Base-by-base conservation (phyloP, 768 basidiomycete species). In the Suillus americanus region DNA sequence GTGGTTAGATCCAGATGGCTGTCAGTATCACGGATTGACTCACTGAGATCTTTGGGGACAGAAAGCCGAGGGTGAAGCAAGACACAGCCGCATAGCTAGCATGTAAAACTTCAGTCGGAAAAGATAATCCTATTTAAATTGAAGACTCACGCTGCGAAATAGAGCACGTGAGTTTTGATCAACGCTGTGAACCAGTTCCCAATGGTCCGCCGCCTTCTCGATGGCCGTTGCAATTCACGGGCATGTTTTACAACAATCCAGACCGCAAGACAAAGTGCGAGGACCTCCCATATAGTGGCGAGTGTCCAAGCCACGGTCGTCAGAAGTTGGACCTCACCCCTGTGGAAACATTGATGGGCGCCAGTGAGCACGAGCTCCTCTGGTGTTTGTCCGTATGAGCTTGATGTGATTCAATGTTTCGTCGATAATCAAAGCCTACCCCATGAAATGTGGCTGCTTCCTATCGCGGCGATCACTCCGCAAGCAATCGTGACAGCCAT, bases 1-100 rank as follows among this genome's bases (percentile, higher is more conserved):
- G 14, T 28, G 37, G 23, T 57, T 23, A 38, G 37, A 57, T 25
- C 8, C 23, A 38, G 9, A 25, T 57, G 3, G 9, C 23, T 9
- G 20, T 37, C n/a, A 10, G 14, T 13, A 48, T 28, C 50, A 18
- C 55, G 9, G 2, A 25, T 38, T 56, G 23, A 14, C 55, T 14
- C 25, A 57, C 55, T 23, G 55, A 57, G 37, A 57, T 57, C 16
- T 23, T 57, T 38, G 37, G 55, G 18, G 55, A 38, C n/a, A 57
- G 37, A 14, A 25, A 57, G 14, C 55, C 55, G 14, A 57, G 55
- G 23, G 37, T 57, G 55, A 57, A 57, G 3, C 55, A 57, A 57
- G 55, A 57, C 38, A 57, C 55, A 57, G 37, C 14, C 9, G 55
- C 55, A 16, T 57, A 38, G 7, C 55, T 57, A 18, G 37, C 55